Evolutionary conservation across 2,329 filamentous ascomycete genomes (phyloP).

Genomic region (Mollisia scopiformis): DNA sequence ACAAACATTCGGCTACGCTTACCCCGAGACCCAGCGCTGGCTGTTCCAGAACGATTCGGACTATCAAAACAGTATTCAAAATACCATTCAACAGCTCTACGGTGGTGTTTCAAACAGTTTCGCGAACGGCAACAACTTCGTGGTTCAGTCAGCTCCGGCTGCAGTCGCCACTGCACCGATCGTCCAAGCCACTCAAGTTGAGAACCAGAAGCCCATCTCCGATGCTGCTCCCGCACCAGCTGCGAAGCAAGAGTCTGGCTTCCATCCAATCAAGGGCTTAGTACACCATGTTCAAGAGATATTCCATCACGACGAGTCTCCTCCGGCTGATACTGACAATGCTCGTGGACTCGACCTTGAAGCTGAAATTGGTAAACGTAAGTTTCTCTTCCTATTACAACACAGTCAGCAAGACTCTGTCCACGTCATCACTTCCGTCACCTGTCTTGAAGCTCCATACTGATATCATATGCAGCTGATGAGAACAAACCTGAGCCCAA

Average conservation of each 20-base stretch:
- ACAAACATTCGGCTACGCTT: slow-evolving; percentile 71
- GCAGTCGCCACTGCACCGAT: neutral
- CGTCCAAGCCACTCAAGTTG: neutral
- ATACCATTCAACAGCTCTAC: slow-evolving; percentile 23
- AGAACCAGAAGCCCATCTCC: neutral
- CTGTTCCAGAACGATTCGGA: slow-evolving; percentile 15
- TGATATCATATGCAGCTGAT: neutral
- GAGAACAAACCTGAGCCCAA: slow-evolving; percentile 1
- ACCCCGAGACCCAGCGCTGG: slow-evolving; percentile 60
- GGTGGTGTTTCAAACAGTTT: slow-evolving; percentile 10
- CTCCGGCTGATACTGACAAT: neutral
- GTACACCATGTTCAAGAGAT: slow-evolving; percentile 6
- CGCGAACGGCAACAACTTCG: neutral
- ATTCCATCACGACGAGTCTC: neutral
- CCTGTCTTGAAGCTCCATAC: neutral
- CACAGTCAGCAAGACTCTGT: too few relatives aligned
- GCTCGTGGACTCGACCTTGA: slow-evolving; percentile 24
- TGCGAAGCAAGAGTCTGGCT: neutral
- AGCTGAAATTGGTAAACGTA: slow-evolving; percentile 28
- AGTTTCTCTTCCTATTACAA: neutral
- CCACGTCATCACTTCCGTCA: neutral
- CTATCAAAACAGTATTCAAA: slow-evolving; percentile 23
- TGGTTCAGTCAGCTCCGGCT: neutral
- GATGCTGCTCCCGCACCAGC: neutral
- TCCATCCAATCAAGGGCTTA: slow-evolving; percentile 11